Percentiles rank a stretch among this genome's conserved stretches.
Evolutionary conservation across 192 early-diverging fungal genomes (phyloP).

Genomic region (Phycomyces nitens): DNA sequence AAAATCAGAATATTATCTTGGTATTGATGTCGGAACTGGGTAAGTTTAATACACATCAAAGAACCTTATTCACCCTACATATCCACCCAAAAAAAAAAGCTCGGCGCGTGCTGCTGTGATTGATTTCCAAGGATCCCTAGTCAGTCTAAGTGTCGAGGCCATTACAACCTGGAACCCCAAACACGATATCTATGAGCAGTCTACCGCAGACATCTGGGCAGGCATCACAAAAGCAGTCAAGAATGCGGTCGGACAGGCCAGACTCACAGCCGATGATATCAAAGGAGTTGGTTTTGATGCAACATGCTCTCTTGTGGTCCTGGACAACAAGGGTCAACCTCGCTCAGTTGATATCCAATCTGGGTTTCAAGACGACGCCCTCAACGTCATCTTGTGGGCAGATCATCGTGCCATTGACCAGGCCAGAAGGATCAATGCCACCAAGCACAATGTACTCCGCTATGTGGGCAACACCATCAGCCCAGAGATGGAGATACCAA

Average conservation of each 20-base stretch:
- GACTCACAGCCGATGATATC: slow-evolving; percentile 32
- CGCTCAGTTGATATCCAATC: slow-evolving; percentile 46
- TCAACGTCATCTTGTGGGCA: slow-evolving; percentile 65
- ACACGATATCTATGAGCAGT: slow-evolving; percentile 63
- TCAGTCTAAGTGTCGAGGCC: slow-evolving; percentile 41
- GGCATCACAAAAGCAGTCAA: slow-evolving; percentile 44
- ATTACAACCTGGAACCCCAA: slow-evolving; percentile 44
- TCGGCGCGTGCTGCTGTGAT: slow-evolving; percentile 55
- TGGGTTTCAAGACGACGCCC: slow-evolving; percentile 44
- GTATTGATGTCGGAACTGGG: slow-evolving; percentile 60
- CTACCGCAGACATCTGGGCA: slow-evolving; percentile 66
- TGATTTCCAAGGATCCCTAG: slow-evolving; percentile 42
- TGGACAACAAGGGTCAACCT: slow-evolving; percentile 45
- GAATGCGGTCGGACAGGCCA: slow-evolving; percentile 31
- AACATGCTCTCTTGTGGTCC: slow-evolving; percentile 67
- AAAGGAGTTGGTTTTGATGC: slow-evolving; percentile 77
- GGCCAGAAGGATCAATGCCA: slow-evolving; percentile 57
- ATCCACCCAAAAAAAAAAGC: slow-evolving; percentile 7
- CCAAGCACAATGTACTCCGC: slow-evolving; percentile 53
- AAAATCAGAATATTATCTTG: slow-evolving; percentile 38
- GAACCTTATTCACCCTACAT: background rate
- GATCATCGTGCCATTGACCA: slow-evolving; percentile 68
- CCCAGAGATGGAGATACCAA: slow-evolving; percentile 77
- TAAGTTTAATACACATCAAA: slow-evolving; percentile 10
- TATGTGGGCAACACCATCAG: slow-evolving; percentile 64